phyloP scores from a whole-genome alignment of 2,329 filamentous ascomycete species.

The Westerdykella ornata region DNA sequence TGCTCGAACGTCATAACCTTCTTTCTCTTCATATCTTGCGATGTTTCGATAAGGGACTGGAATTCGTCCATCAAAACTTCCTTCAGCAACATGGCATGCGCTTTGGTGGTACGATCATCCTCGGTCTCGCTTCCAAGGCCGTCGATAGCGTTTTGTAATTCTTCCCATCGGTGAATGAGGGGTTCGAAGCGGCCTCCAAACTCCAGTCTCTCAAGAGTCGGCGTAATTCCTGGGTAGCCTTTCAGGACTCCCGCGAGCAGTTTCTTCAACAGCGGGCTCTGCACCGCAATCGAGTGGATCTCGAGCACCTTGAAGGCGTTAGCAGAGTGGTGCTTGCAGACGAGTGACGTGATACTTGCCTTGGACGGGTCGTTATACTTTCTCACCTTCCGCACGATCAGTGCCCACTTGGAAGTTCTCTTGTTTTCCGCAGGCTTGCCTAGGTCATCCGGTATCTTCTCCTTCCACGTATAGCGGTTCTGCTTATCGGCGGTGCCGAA shows the following conservation, averaged over 20 bases:
- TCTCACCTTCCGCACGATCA: slow-evolving; percentile 39
- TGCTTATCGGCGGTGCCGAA: slow-evolving; percentile 44
- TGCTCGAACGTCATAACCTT: slow-evolving; percentile 39
- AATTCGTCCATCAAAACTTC: slow-evolving; percentile 38
- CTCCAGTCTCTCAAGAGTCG: slow-evolving; percentile 55
- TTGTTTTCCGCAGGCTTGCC: slow-evolving; percentile 50
- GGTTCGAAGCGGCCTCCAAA: slow-evolving; percentile 57
- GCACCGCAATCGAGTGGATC: slow-evolving; percentile 58
- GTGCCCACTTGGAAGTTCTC: slow-evolving; percentile 55
- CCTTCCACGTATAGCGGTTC: slow-evolving; percentile 30
- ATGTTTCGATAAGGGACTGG: slow-evolving; percentile 37
- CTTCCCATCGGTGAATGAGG: slow-evolving; percentile 59
- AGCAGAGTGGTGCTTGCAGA: too few species aligned
- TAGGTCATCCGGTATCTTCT: slow-evolving; percentile 30
- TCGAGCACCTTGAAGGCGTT: slow-evolving; percentile 44
- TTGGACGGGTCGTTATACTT: slow-evolving; percentile 47
- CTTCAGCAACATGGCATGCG: slow-evolving; percentile 37
- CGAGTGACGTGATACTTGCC: too few species aligned
- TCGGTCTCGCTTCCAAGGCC: slow-evolving; percentile 23
- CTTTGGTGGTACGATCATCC: slow-evolving; percentile 26
- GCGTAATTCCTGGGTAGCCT: slow-evolving; percentile 56
- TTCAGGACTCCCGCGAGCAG: slow-evolving; percentile 51
- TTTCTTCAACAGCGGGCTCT: slow-evolving; percentile 57
- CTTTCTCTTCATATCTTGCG: slow-evolving; percentile 37
- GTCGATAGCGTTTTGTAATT: slow-evolving; percentile 28